Evolutionary conservation across 2,329 filamentous ascomycete species (phyloP), one percentile per base, ranked within the genome.

Genomic region (Fusarium liriodendri): DNA sequence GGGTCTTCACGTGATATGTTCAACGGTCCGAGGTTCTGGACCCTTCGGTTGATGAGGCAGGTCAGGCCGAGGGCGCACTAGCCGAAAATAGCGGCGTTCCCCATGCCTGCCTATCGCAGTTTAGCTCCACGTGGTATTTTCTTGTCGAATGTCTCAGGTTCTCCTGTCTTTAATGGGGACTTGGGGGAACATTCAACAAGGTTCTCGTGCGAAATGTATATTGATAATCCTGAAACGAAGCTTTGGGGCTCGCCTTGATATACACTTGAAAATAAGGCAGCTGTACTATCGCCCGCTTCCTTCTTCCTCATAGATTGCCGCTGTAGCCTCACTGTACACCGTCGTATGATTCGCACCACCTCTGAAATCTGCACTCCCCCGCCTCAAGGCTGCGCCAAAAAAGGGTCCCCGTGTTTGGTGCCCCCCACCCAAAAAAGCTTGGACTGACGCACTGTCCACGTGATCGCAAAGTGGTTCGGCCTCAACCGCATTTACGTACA

Each of bases 391-490:
- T 52, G 16, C 10, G 25, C 47, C 47, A 32, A 52, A 52, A 52
- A 52, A 32, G 47, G 47, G 47, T 52, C 47, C 47, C 47, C 47
- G 47, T 52, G 27, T 52, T 29, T 50, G 45, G 45, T 27, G 45
- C 13, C 47, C 47, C 47, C 47, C 47, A 52, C 47, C 25, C 47
- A n/a, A 18, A 29, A 52, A 52, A 52, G 47, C 47, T 52, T 52
- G 47, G 47, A 52, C 33, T 38, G 35, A 45, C 18, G 58, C 58
- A 45, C 38, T 29, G 18, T 7, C 18, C 69, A 71, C 69, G 69
- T 71, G 69, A 71, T 70, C 61, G 67, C 67, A 37, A 35, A 55
- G 57, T 54, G 62, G 66, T 47, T 73, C 66, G 61, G 69, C 66
- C 52, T 55, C 29, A 60, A 57, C 50, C 45, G 66, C 45, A 72